Conservation (phyloP, 495 filamentous ascomycete genomes). For the Penicillium maclennaniae region DNA sequence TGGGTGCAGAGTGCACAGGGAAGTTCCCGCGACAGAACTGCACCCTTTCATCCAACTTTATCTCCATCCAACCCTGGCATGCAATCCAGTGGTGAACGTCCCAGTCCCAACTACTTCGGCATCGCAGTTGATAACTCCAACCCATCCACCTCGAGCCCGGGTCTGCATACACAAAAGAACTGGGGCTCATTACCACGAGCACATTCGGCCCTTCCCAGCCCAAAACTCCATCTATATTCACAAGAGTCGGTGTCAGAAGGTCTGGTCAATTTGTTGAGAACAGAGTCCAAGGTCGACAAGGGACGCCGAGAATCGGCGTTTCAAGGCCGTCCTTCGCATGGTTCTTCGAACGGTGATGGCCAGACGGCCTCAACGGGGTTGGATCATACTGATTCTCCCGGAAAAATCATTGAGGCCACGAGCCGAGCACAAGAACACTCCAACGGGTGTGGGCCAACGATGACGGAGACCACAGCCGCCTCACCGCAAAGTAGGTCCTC, state of each 20-base stretch:
- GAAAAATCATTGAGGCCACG: not conserved
- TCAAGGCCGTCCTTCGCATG: conserved; percentile 17
- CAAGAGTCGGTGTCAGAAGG: conserved; percentile 75
- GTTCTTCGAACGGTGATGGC: conserved; percentile 15
- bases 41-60: conserved; percentile 25
- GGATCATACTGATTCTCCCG: not conserved
- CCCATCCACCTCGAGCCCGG: conserved; percentile 54
- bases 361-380: conserved; percentile 7
- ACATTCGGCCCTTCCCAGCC: conserved; percentile 63
- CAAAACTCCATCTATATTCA: conserved; percentile 63
- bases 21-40: conserved; percentile 20
- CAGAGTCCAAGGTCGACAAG: conserved; percentile 24
- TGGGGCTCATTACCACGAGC: conserved; percentile 69
- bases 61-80: conserved; percentile 42
- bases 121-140: conserved; percentile 61
- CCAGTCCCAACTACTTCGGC: conserved; percentile 82
- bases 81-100: conserved; percentile 37
- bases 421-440: conserved; percentile 1
- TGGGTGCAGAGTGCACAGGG: conserved; percentile 37
- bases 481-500: conserved; percentile 9
- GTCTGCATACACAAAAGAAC: conserved; percentile 56
- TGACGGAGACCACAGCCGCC: not conserved
- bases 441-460: not conserved
- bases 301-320: conserved; percentile 19
- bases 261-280: conserved; percentile 52